Evolutionary conservation across 306 rosid genomes (phyloP).

Genomic region (Sicyos baderoa): DNA sequence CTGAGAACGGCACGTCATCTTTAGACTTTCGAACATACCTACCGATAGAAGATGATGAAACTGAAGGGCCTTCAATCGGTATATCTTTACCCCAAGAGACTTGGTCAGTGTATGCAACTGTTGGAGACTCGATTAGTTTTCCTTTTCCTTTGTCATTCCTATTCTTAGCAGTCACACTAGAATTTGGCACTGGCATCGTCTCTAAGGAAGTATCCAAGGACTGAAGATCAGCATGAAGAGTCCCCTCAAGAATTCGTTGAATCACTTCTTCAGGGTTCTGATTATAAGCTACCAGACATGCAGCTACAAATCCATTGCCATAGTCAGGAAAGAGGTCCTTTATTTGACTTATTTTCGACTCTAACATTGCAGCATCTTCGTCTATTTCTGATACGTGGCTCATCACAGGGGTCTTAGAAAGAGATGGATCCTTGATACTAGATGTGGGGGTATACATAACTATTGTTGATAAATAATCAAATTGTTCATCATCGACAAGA

Average conservation of each 20-base stretch:
- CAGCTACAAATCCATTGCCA: constrained; percentile 77
- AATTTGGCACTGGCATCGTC: constrained; percentile 41
- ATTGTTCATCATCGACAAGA: constrained; percentile 63
- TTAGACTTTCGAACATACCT: constrained; percentile 71
- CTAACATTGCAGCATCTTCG: constrained; percentile 63
- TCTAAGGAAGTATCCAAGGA: constrained; percentile 61
- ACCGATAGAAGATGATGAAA: constrained; percentile 58
- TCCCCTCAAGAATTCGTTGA: constrained; percentile 89
- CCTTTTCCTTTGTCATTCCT: constrained; percentile 85
- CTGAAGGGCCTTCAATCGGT: constrained; percentile 29
- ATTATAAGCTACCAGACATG: constrained; percentile 86
- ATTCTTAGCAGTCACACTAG: constrained; percentile 24
- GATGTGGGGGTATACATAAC: constrained; percentile 35
- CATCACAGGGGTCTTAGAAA: constrained; percentile 21
- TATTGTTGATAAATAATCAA: constrained; percentile 54
- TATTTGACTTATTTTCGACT: constrained; percentile 88
- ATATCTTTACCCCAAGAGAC: constrained; percentile 28
- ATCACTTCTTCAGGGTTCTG: constrained; percentile 96
- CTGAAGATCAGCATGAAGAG: constrained; percentile 73
- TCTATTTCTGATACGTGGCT: constrained; percentile 39
- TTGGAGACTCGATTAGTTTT: constrained; percentile 42
- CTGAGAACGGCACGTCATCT: constrained; percentile 35
- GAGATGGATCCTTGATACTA: constrained; percentile 28
- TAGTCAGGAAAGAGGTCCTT: constrained; percentile 87
- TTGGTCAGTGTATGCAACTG: constrained; percentile 25